Evolutionary conservation across 73 alveolate genomes (phyloP), one percentile per base, ranked within the genome.

Genomic region (Blepharisma stoltei): DNA sequence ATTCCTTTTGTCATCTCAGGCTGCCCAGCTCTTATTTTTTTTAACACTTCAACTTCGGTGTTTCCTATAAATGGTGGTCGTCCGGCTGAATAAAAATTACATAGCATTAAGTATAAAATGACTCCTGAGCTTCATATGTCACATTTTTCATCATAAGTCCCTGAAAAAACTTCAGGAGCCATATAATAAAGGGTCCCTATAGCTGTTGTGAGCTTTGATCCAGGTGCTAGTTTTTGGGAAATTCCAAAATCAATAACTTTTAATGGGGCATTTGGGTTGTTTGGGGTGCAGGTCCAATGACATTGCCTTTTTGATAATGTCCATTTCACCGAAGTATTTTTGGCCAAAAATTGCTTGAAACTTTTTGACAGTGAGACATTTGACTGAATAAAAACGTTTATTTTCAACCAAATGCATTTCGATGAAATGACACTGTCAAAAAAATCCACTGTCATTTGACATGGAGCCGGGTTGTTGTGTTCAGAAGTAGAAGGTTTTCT

Each of bases 121-220:
- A 86, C 91, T 41, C 94, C 94, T 50, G 79, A 70, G 27, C 92
- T 83, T 92, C 94, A 87, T 27, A 87, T 44, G 78, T 76, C 83
- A 25, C 80, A 53, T 54, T 76, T 48, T 27, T 76, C 67, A 76
- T 76, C 78, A 41, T 76, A 76, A 9, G 43, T 67, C 20, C 43
- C 67, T 37, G 23, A 45, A 21, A 76, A 20, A 0, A 76, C 76
- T 23, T 76, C 83, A 27, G 83, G 83, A 37, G 83, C 83, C 53
- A 52, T 52, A 53, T 76, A 54, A 32, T 43, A 11, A 8, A 54
- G 14, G 5, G 73, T 60, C 4, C 73, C 73, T 14, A 60, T 60
- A 8, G 23, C 11, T 1, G 14, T 60, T 60, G 73, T 14, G 14
- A 60, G 73, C 37, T 18, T 18, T 0, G 14, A 14, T 60, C 73